phyloP scores from a whole-genome alignment of 441 rosid genomes.

The Biscutella auriculata region DNA sequence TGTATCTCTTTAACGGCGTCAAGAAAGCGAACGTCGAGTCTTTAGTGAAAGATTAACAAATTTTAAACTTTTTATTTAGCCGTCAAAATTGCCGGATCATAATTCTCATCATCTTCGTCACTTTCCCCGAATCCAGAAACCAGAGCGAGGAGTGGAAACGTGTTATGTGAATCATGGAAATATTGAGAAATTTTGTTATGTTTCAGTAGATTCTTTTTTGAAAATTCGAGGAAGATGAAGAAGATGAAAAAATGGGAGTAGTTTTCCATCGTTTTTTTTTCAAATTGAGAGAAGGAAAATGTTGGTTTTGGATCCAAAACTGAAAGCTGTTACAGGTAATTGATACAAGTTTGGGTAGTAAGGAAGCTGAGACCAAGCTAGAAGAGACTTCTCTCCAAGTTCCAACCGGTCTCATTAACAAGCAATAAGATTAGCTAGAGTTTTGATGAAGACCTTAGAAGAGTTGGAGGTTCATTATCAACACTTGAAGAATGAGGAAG shows the following conservation, averaged over 20 bases:
- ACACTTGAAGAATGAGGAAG: too few species aligned
- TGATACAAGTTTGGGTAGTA: too few species aligned
- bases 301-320: constrained; percentile 53
- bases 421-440: too few species aligned
- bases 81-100: constrained; percentile 5
- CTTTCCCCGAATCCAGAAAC: constrained; percentile 8
- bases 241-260: background rate
- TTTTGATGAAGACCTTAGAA: too few species aligned
- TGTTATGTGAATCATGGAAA: background rate
- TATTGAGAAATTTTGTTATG: background rate
- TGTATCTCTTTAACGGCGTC: constrained; percentile 8
- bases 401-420: too few species aligned
- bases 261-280: background rate
- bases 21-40: background rate
- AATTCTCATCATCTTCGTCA: constrained; percentile 5
- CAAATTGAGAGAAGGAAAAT: constrained; percentile 2
- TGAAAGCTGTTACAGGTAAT: too few species aligned
- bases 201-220: background rate
- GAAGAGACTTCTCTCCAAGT: too few species aligned
- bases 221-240: constrained; percentile 10
- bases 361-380: too few species aligned
- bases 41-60: background rate
- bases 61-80: background rate
- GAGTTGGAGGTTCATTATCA: too few species aligned
- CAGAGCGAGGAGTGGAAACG: constrained; percentile 6